These are phyloP conservation scores for Desmodesmus armatus DNA, from an alignment of 139 green algal species.

Conservation along the genomic window DNA sequence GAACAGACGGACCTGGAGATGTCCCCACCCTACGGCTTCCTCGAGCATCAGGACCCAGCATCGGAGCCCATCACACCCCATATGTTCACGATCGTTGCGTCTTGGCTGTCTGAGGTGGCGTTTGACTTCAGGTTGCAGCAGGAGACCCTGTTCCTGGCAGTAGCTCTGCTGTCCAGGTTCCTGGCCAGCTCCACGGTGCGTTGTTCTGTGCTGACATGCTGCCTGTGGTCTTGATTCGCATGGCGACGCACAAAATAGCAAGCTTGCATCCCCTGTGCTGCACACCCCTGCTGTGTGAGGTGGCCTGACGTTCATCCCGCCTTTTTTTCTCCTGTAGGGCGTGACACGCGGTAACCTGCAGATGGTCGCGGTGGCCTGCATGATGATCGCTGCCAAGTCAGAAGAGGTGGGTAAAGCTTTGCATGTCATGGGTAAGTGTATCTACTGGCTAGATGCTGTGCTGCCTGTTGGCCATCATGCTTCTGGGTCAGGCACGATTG, in stretches of 20 bases:
- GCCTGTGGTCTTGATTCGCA: too few relatives aligned
- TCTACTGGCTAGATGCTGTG: too few relatives aligned
- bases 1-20: background rate
- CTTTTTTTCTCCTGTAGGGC: conserved; percentile 20
- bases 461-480: too few relatives aligned
- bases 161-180: conserved; percentile 68
- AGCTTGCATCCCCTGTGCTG: background rate
- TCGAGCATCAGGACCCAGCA: background rate
- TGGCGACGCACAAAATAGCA: background rate
- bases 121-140: conserved; percentile 68
- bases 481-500: too few relatives aligned
- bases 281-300: background rate
- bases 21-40: background rate
- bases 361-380: conserved; percentile 63
- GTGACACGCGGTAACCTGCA: conserved; percentile 64
- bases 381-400: conserved; percentile 71
- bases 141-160: conserved; percentile 67
- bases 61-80: conserved; percentile 52
- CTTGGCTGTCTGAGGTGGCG: conserved; percentile 72
- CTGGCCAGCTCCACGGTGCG: conserved; percentile 41
- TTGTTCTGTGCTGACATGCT: too few relatives aligned
- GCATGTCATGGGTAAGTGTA: too few relatives aligned
- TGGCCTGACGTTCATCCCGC: background rate
- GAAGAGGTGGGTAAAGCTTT: conserved; percentile 69
- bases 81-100: conserved; percentile 60